Conservation (phyloP, 805 yeast genomes). For the Candida manassasensis region DNA sequence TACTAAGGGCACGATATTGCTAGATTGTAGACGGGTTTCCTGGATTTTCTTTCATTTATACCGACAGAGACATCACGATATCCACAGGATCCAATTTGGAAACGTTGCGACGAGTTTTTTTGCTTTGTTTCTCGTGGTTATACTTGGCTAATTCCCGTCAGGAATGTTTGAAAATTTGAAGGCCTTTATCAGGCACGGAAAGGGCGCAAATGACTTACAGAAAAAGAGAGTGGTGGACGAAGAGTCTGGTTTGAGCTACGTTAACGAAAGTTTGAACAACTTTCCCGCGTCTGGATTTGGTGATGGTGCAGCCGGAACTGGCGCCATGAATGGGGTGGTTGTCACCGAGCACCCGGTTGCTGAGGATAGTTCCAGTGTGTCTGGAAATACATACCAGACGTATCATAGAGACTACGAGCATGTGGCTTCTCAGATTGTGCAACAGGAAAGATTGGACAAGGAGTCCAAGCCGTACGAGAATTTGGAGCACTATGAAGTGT, state of each 20-base stretch:
- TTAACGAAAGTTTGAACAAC: background rate
- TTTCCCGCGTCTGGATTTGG: background rate
- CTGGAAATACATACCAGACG: slow-evolving; percentile 2
- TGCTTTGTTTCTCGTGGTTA: background rate
- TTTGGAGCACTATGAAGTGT: slow-evolving; percentile 39
- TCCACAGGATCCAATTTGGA: too few relatives aligned
- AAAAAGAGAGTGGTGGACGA: slow-evolving; percentile 7
- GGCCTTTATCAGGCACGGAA: slow-evolving; percentile 62
- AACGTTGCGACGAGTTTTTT: too few relatives aligned
- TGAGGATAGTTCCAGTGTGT: too few relatives aligned
- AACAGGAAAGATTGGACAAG: slow-evolving; percentile 26
- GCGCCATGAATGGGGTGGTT: too few relatives aligned
- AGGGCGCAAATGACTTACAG: slow-evolving; percentile 44
- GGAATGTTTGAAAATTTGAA: slow-evolving; percentile 45
- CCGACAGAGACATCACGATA: too few relatives aligned
- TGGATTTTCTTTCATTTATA: too few relatives aligned
- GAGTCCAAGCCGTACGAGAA: slow-evolving; percentile 27
- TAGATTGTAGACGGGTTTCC: too few relatives aligned
- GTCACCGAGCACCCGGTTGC: too few relatives aligned
- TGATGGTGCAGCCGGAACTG: too few relatives aligned
- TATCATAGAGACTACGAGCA: slow-evolving; percentile 14
- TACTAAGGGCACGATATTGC: too few relatives aligned
- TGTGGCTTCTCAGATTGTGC: slow-evolving; percentile 32
- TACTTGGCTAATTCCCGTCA: background rate
- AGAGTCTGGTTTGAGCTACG: background rate